Evolutionary conservation across 2,329 filamentous ascomycete species (phyloP).

Genomic region (Aspergillus bombycis): DNA sequence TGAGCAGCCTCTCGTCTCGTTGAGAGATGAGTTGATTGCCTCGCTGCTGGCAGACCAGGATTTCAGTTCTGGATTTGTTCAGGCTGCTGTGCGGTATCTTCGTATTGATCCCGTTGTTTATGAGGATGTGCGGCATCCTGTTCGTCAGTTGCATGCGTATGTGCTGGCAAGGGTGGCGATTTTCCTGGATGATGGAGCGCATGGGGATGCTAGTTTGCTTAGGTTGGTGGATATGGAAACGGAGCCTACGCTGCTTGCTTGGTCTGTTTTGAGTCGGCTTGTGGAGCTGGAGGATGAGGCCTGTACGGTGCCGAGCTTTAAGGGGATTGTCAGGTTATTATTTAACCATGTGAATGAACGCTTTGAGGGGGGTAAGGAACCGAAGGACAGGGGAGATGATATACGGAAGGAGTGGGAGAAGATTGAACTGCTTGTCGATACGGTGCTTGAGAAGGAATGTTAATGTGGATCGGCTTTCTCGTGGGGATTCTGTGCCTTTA

Average conservation of each 20-base stretch:
- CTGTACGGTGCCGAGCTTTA: constrained; percentile 36
- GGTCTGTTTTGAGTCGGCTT: constrained; percentile 36
- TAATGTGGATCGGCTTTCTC: background rate
- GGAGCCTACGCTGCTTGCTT: constrained; percentile 38
- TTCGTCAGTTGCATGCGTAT: constrained; percentile 55
- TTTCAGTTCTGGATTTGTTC: constrained; percentile 53
- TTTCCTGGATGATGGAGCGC: constrained; percentile 29
- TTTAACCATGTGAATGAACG: constrained; percentile 32
- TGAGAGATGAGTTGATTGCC: constrained; percentile 58
- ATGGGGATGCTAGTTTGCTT: constrained; percentile 17
- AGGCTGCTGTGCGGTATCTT: constrained; percentile 56
- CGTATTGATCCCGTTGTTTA: constrained; percentile 57
- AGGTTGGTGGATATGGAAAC: constrained; percentile 27
- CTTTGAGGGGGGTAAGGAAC: constrained; percentile 32
- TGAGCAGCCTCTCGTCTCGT: constrained; percentile 57
- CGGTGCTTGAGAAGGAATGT: constrained; percentile 29
- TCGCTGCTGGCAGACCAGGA: constrained; percentile 48
- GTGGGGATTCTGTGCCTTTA: background rate
- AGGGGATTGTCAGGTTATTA: constrained; percentile 27
- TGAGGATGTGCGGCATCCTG: constrained; percentile 53
- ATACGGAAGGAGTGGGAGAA: constrained; percentile 53
- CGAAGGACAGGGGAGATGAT: constrained; percentile 23
- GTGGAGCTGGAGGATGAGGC: constrained; percentile 26
- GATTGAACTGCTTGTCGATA: constrained; percentile 43
- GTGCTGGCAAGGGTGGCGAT: constrained; percentile 36